phyloP scores from a whole-genome alignment of 371 early-diverging fungal species.

The Sporodiniella umbellata region DNA sequence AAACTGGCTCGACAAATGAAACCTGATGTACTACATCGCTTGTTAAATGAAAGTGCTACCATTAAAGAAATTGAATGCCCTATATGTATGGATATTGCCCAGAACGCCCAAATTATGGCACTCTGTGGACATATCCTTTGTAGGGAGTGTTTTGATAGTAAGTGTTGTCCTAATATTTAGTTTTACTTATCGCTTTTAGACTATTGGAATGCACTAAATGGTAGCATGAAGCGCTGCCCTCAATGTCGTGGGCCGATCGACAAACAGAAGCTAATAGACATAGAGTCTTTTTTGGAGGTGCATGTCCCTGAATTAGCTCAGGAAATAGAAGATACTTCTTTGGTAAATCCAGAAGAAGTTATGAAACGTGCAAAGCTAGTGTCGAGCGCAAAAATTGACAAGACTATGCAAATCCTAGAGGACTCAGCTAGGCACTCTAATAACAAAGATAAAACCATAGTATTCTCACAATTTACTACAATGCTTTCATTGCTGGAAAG shows the following conservation, averaged over 20 bases:
- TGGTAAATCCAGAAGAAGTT: not conserved
- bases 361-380: slow-evolving; percentile 1
- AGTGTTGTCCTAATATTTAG: not conserved
- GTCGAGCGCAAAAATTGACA: slow-evolving; percentile 50
- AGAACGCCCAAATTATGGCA: slow-evolving; percentile 25
- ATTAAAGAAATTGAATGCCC: slow-evolving; percentile 34
- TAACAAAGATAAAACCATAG: slow-evolving; percentile 65
- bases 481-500: slow-evolving; percentile 69
- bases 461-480: slow-evolving; percentile 80
- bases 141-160: slow-evolving; percentile 38
- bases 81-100: slow-evolving; percentile 46
- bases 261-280: slow-evolving; percentile 7
- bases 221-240: slow-evolving; percentile 29
- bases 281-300: slow-evolving; percentile 26
- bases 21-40: slow-evolving; percentile 17
- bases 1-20: slow-evolving; percentile 15
- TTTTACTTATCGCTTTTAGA: slow-evolving; percentile 2
- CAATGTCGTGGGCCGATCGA: slow-evolving; percentile 37
- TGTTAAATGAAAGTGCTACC: slow-evolving; percentile 14
- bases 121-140: slow-evolving; percentile 48
- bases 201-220: slow-evolving; percentile 19
- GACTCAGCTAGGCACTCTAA: slow-evolving; percentile 22
- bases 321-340: slow-evolving; percentile 10
- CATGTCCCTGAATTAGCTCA: slow-evolving; percentile 26
- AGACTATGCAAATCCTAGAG: slow-evolving; percentile 45